phyloP scores from a whole-genome alignment of 2,329 filamentous ascomycete species.

The Endoconidiophora laricicola region DNA sequence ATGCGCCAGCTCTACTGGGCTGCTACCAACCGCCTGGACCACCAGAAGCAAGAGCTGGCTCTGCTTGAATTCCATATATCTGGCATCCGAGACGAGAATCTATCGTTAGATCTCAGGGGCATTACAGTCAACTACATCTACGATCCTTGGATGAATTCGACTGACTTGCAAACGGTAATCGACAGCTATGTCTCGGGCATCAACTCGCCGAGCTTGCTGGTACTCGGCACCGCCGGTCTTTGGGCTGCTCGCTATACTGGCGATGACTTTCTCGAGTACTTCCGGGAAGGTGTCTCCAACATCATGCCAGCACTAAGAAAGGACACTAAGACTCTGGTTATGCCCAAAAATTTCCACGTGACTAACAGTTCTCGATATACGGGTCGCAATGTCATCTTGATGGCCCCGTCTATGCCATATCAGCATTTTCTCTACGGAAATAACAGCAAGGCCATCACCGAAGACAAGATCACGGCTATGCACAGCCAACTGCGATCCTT shows the following conservation, averaged over 20 bases:
- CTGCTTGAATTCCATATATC: constrained; percentile 20
- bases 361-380: background rate
- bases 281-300: constrained; percentile 28
- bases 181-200: constrained; percentile 12
- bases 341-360: background rate
- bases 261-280: constrained; percentile 27
- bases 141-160: constrained; percentile 44
- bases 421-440: constrained; percentile 29
- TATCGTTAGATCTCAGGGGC: constrained; percentile 23
- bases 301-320: constrained; percentile 24
- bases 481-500: constrained; percentile 32
- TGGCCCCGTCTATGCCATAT: constrained; percentile 29
- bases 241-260: constrained; percentile 36
- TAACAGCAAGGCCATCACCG: constrained; percentile 32
- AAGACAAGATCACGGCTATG: constrained; percentile 33
- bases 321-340: background rate
- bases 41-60: constrained; percentile 21
- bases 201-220: constrained; percentile 26
- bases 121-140: constrained; percentile 39
- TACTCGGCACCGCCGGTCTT: constrained; percentile 37
- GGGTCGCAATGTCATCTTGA: constrained; percentile 17
- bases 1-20: constrained; percentile 45
- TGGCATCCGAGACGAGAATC: constrained; percentile 26
- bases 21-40: constrained; percentile 30
- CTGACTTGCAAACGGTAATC: constrained; percentile 19